Base-by-base conservation (phyloP, 2,329 filamentous ascomycete species). In the Neofusicoccum sp. region DNA sequence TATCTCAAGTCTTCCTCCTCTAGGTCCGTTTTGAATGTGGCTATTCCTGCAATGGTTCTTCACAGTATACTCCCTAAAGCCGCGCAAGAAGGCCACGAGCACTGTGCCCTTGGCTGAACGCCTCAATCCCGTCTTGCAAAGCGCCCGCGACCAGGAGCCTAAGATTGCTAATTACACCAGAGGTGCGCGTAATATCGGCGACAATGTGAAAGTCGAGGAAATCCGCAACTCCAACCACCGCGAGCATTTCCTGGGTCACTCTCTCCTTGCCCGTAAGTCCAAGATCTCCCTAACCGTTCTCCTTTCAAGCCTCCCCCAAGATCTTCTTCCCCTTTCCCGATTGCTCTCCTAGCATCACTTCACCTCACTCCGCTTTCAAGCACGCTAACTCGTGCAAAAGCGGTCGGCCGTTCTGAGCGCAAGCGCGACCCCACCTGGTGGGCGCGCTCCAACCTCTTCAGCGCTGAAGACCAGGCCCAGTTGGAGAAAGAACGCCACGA, bases 151-250 rank as follows among this genome's bases (percentile, higher is more conserved):
- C 31, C 49, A 12, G 11, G 41, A 16, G 29, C 29, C 36, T 34
- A 58, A 44, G 14, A 44, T 12, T 7, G 29, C 14, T 7, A 39
- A n/a, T 3, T 22, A 4, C 3, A 9, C 16, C 37, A 62, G 59
- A 36, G 59, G 59, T 16, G 36, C 48, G 7, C 36, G 14, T n/a
- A 48, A 47, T n/a, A 62, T 62, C 39, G 59, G 59, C 9, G 29
- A 45, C 4, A 93, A 97, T 77, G 99, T 99, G 81, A 93, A 89
- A 79, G 98, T 95, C 95, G 91, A 94, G 68, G 93, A 97, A 69
- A 94, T 99, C 73, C 89, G 94, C 75, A 87, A 83, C 67, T 96
- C 93, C 56, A 81, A 85, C 28, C 93, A 97, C 73, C 93, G 95
- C 76, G 93, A 99, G 77, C 97, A 89, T 75, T 90, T 89, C 76